Evolutionary conservation across 768 basidiomycete genomes (phyloP), one percentile per base, ranked within the genome.

Genomic region (Tremella fuciformis): DNA sequence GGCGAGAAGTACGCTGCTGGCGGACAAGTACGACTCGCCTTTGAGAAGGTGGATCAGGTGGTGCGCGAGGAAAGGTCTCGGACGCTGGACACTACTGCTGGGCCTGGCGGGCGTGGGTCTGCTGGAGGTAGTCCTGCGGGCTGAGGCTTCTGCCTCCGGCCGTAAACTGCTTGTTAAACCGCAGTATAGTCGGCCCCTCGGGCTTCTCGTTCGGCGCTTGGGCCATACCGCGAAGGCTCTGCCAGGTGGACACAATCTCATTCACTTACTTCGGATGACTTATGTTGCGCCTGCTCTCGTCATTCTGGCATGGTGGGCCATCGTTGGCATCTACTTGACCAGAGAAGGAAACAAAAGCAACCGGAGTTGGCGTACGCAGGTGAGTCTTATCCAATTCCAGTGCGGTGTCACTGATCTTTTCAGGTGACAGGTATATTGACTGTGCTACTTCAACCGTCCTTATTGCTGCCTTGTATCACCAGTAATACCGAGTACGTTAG

Each of bases 341-440:
- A 80, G 80, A 55, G 89, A 88, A 84, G 64, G 63, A 13, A 50
- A 37, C 25, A 84, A 85, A 71, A 82, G 80, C 38, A 82, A 80
- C 50, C 82, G 88, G 26, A 90, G 90, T 42, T 82, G 82, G 60
- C 83, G 89, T 53, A 88, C 87, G 8, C 88, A 90, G 81, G 91
- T 91, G 71, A 51, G 80, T 67, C 11, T 34, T 1, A 8, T 0
- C 19, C 47, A 38, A 53, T 8, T 53, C 13, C 8, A 18, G 37
- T 42, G 19, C 2, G n/a, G n/a, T 34, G 29, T 34, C 6, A 34
- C 29, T 34, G 29, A 34, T 34, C 29, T 34, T 34, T 4, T 34
- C 46, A 88, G 86, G 53, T 69, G 82, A 88, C 75, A 21, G 86
- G 88, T 1, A 74, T 91, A 3, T 65, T 89, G 21, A 85, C 83